Evolutionary conservation across 495 filamentous ascomycete species (phyloP).

Genomic region (Aspergillus egyptiacus): DNA sequence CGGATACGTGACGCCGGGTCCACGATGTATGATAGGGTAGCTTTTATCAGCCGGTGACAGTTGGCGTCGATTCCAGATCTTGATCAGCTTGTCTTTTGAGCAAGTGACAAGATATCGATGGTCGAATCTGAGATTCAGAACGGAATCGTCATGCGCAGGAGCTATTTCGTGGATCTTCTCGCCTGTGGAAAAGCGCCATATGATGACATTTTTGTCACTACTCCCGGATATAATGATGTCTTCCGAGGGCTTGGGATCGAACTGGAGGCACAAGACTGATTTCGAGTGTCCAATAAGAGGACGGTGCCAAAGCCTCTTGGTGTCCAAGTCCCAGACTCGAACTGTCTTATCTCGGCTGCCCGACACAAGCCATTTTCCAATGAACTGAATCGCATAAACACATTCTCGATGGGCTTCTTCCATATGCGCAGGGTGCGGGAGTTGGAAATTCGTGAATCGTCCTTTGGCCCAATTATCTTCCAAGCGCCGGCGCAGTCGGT

Average conservation of each 20-base stretch:
- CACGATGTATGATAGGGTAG: slow-evolving; percentile 47
- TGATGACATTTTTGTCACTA: slow-evolving; percentile 80
- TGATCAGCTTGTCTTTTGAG: slow-evolving; percentile 94
- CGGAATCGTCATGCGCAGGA: slow-evolving; percentile 78
- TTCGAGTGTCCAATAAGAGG: slow-evolving; percentile 73
- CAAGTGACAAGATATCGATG: slow-evolving; percentile 88
- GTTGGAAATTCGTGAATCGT: slow-evolving; percentile 75
- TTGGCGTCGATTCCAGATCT: slow-evolving; percentile 80
- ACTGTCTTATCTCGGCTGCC: slow-evolving; percentile 85
- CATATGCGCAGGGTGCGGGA: slow-evolving; percentile 74
- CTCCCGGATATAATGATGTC: slow-evolving; percentile 92
- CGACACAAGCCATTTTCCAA: slow-evolving; percentile 79
- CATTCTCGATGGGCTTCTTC: slow-evolving; percentile 87
- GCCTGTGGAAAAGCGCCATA: slow-evolving; percentile 93
- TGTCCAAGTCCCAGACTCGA: slow-evolving; percentile 85
- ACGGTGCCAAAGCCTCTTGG: slow-evolving; percentile 61
- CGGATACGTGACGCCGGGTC: slow-evolving; percentile 41
- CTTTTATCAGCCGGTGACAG: slow-evolving; percentile 62
- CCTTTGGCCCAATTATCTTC: slow-evolving; percentile 90
- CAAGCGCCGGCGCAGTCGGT: slow-evolving; percentile 75
- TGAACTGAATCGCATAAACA: slow-evolving; percentile 91
- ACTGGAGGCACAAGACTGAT: slow-evolving; percentile 92
- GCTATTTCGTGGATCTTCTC: slow-evolving; percentile 64
- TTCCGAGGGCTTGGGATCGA: slow-evolving; percentile 84
- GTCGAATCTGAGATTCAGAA: slow-evolving; percentile 94